These are phyloP conservation scores for Cercospora brassicicola DNA, from an alignment of 2,329 filamentous ascomycete genomes.

Conservation along the genomic window DNA sequence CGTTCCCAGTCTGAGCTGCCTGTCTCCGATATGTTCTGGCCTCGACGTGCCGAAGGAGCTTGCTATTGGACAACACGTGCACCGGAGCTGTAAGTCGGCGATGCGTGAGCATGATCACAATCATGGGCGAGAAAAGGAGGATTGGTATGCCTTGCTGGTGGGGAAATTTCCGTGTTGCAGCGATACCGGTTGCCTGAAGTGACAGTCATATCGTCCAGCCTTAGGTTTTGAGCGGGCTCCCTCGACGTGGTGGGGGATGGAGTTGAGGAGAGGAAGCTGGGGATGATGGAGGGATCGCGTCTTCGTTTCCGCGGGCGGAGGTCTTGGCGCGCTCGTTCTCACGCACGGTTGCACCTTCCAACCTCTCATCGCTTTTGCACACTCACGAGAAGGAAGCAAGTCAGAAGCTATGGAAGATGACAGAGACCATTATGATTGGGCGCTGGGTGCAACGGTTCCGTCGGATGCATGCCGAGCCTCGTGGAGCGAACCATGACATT, in stretches of 20 bases:
- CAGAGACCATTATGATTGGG: not conserved
- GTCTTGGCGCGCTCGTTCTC: not conserved
- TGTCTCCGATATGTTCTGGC: not conserved
- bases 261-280: not conserved
- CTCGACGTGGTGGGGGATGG: not conserved
- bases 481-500: slow-evolving; percentile 4
- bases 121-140: not conserved
- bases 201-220: not conserved
- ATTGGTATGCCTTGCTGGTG: not conserved
- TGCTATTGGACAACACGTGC: not conserved
- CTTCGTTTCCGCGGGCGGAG: not conserved
- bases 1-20: not conserved
- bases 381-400: not conserved
- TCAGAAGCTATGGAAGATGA: not conserved
- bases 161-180: not conserved
- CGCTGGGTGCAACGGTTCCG: not conserved
- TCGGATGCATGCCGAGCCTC: slow-evolving; percentile 5
- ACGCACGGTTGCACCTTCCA: not conserved
- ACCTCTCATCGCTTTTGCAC: not conserved
- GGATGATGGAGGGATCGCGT: not conserved
- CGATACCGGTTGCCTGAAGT: not conserved
- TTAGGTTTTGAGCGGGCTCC: not conserved
- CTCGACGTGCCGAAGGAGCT: not conserved
- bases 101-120: not conserved
- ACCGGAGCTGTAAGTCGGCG: not conserved